Conservation (phyloP, 129 eudicot species). For the Apium graveolens region DNA sequence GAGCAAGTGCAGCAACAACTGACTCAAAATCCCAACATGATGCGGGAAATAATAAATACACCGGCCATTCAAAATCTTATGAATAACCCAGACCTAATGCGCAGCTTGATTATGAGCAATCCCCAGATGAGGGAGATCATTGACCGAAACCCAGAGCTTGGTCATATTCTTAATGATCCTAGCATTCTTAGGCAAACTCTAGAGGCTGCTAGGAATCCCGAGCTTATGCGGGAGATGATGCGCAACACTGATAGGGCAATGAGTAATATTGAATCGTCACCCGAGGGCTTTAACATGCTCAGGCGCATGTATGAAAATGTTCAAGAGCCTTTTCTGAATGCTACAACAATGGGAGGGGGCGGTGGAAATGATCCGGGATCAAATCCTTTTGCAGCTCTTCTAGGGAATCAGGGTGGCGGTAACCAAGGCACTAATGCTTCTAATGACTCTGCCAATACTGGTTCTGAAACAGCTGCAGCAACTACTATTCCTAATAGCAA, state of each 20-base stretch:
- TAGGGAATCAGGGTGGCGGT: constrained; percentile 60
- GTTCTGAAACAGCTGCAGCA: constrained; percentile 48
- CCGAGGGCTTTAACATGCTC: constrained; percentile 94
- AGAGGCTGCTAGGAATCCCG: constrained; percentile 95
- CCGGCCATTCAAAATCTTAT: constrained; percentile 71
- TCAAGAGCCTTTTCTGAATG: constrained; percentile 93
- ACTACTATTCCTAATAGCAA: constrained; percentile 67
- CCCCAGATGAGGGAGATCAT: constrained; percentile 91
- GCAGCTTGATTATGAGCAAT: constrained; percentile 75
- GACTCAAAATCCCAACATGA: constrained; percentile 89
- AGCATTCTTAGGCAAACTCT: constrained; percentile 71
- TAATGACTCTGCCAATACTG: constrained; percentile 41
- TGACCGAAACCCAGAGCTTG: constrained; percentile 81
- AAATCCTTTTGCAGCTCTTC: constrained; percentile 87
- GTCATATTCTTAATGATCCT: constrained; percentile 67
- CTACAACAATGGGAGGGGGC: constrained; percentile 66
- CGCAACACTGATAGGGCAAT: constrained; percentile 93
- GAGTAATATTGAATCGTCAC: constrained; percentile 95
- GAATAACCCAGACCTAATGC: constrained; percentile 79
- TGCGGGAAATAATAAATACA: constrained; percentile 80
- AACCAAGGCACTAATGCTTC: constrained; percentile 48
- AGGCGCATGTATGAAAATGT: constrained; percentile 99
- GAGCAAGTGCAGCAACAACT: constrained; percentile 92
- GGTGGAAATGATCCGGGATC: constrained; percentile 45
- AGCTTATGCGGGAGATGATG: constrained; percentile 98